These are phyloP conservation scores for Parsonsia alboflavescens DNA, from an alignment of 257 asterid genomes.

Conservation along the genomic window DNA sequence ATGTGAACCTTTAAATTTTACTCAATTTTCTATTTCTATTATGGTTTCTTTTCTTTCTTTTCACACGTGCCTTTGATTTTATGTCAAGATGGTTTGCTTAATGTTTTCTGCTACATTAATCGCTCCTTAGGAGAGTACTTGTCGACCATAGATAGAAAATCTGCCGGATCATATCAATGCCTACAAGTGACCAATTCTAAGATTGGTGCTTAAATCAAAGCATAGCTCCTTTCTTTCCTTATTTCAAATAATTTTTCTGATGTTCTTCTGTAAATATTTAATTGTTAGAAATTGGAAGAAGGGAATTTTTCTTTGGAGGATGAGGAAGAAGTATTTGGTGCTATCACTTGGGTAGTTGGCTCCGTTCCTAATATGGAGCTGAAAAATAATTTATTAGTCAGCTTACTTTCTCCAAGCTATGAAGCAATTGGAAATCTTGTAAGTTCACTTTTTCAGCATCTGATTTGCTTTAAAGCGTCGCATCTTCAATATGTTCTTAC, in stretches of 20 bases:
- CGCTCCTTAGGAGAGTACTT: no score
- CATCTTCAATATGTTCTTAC: no score
- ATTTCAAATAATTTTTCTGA: constrained; percentile 6
- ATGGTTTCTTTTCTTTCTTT: not conserved
- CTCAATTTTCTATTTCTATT: not conserved
- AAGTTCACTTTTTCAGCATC: constrained; percentile 33
- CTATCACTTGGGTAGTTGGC: constrained; percentile 62
- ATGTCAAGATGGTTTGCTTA: not conserved
- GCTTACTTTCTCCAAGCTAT: constrained; percentile 67
- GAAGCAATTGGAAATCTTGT: constrained; percentile 69
- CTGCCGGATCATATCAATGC: not conserved
- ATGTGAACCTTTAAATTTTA: not conserved
- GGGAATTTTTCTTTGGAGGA: constrained; percentile 59
- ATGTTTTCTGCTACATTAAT: not conserved
- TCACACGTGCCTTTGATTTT: not conserved
- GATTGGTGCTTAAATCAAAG: not conserved
- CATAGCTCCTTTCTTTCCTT: not conserved
- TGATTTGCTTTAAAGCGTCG: no score
- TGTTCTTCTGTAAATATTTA: constrained; percentile 11
- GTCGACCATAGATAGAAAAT: not conserved
- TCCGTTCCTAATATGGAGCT: constrained; percentile 68
- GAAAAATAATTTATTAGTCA: constrained; percentile 59
- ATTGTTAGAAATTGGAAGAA: constrained; percentile 67
- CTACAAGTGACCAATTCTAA: not conserved
- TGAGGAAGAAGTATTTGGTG: constrained; percentile 80